A percentile compares a stretch with the other conserved stretches of the same genome.
These are phyloP conservation scores for Ganoderma lingzhi DNA, from an alignment of 1,284 basidiomycete species.

Conservation along the genomic window DNA sequence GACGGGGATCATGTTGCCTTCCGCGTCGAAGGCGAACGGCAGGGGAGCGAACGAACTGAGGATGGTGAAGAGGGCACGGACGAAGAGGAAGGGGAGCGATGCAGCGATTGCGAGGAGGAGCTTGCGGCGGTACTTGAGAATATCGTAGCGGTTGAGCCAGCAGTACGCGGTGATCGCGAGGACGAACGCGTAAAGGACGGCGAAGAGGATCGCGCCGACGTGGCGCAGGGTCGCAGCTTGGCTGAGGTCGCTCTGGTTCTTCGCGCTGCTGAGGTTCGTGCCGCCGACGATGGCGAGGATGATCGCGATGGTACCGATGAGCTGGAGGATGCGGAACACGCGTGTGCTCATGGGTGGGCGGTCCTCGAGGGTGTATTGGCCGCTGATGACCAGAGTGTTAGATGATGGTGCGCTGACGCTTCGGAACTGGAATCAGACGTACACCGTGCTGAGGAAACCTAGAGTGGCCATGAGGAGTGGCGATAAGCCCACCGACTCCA, in stretches of 20 bases:
- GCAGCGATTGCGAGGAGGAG: slow-evolving; percentile 59
- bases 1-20: slow-evolving; percentile 15
- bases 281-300: slow-evolving; percentile 58
- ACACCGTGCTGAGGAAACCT: slow-evolving; percentile 69
- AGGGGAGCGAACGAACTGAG: slow-evolving; percentile 53
- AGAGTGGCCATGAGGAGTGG: slow-evolving; percentile 62
- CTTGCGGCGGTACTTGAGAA: slow-evolving; percentile 63
- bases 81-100: slow-evolving; percentile 65
- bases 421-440: slow-evolving; percentile 40
- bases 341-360: slow-evolving; percentile 23
- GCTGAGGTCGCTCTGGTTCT: slow-evolving; percentile 24
- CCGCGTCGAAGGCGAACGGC: slow-evolving; percentile 18
- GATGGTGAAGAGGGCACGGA: slow-evolving; percentile 61
- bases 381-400: slow-evolving; percentile 26
- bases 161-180: slow-evolving; percentile 53
- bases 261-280: slow-evolving; percentile 29
- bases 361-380: slow-evolving; percentile 31
- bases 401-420: not conserved
- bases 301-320: slow-evolving; percentile 55
- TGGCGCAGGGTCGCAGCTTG: slow-evolving; percentile 50
- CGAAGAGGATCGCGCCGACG: slow-evolving; percentile 58
- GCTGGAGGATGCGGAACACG: slow-evolving; percentile 36
- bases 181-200: slow-evolving; percentile 53
- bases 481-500: slow-evolving; percentile 62
- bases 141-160: slow-evolving; percentile 54